Evolutionary conservation across 177 flowering plant species (phyloP).

Genomic region (Vitis hybrid): DNA sequence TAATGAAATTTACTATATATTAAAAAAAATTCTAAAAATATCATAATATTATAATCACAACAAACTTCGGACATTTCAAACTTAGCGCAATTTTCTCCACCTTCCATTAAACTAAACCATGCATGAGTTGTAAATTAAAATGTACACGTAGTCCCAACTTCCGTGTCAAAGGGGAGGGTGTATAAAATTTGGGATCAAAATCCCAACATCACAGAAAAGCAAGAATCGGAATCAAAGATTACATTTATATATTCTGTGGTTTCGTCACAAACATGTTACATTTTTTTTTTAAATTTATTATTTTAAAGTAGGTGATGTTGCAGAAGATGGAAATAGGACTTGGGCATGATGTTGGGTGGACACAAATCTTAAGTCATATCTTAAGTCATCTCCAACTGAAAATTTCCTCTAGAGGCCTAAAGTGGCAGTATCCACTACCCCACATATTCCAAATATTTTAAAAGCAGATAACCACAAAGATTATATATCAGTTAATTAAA

Average conservation of each 20-base stretch:
- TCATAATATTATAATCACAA: no score
- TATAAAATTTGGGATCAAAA: no score
- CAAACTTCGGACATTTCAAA: no score
- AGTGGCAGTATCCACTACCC: conserved; percentile 7
- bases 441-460: not conserved
- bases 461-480: conserved; percentile 10
- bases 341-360: conserved; percentile 14
- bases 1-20: no score
- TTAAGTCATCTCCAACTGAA: conserved; percentile 17
- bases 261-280: conserved; percentile 14
- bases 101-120: no score
- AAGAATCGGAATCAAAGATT: conserved; percentile 15
- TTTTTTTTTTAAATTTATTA: not conserved
- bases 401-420: conserved; percentile 9
- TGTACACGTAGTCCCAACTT: no score
- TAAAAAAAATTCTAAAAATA: no score
- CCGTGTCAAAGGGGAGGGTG: no score
- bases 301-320: not conserved
- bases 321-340: not conserved
- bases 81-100: no score
- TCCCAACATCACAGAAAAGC: not conserved
- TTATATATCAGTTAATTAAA: conserved; percentile 2
- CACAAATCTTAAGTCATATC: conserved; percentile 9
- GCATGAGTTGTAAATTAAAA: no score
- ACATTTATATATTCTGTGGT: not conserved